Percentiles rank a stretch among this genome's conserved stretches.
Conservation (phyloP, 2,329 filamentous ascomycete species). For the Fusarium nisikadoi region DNA sequence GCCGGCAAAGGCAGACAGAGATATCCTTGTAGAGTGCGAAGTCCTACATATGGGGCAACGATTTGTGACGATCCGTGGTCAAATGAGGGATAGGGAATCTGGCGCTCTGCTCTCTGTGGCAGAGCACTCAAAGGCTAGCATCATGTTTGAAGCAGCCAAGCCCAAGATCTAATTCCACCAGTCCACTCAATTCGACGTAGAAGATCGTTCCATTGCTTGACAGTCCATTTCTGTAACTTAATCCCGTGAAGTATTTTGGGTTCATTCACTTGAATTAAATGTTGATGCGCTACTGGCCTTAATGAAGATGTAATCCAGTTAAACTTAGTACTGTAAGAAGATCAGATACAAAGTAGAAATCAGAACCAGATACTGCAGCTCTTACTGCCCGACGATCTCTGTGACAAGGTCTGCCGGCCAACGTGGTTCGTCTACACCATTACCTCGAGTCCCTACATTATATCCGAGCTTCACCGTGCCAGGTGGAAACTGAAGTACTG, state of each 20-base stretch:
- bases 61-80: not conserved
- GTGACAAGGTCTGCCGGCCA: not conserved
- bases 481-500: not conserved
- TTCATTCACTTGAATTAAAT: no score
- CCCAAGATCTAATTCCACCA: not conserved
- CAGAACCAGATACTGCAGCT: no score
- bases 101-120: not conserved
- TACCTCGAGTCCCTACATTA: not conserved
- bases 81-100: not conserved
- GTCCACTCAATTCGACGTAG: no score
- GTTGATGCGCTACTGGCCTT: no score
- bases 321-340: no score
- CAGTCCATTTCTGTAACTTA: no score
- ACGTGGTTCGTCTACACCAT: not conserved
- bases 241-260: no score
- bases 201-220: no score
- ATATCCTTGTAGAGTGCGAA: not conserved
- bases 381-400: not conserved
- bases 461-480: not conserved
- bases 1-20: not conserved
- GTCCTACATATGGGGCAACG: not conserved
- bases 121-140: not conserved
- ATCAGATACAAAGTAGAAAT: no score
- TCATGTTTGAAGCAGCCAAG: not conserved
- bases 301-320: no score